These are phyloP conservation scores for Tubosaeta brunneosetosa DNA, from an alignment of 768 basidiomycete species.

Conservation along the genomic window DNA sequence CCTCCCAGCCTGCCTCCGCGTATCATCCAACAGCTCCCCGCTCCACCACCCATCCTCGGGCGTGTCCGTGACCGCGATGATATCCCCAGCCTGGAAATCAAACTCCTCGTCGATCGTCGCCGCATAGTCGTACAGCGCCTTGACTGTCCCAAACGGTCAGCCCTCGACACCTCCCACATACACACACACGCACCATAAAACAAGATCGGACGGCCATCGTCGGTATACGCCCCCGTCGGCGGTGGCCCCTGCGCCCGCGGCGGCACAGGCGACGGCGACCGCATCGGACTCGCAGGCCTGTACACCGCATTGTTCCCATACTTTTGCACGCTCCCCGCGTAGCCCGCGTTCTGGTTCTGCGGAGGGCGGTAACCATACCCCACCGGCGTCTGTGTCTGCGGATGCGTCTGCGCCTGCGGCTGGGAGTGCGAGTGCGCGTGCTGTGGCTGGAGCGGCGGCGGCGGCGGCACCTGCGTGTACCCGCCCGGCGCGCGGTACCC, in stretches of 20 bases:
- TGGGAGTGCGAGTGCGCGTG: neutral
- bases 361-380: slow-evolving; percentile 2
- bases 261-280: slow-evolving; percentile 48
- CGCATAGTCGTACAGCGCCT: slow-evolving; percentile 83
- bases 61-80: slow-evolving; percentile 91
- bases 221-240: slow-evolving; percentile 75
- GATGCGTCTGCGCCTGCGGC: neutral
- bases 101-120: slow-evolving; percentile 91
- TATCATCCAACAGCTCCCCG: slow-evolving; percentile 79
- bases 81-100: slow-evolving; percentile 91
- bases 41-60: slow-evolving; percentile 99
- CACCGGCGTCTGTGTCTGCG: neutral
- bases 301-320: slow-evolving; percentile 31
- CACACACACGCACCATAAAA: slow-evolving; percentile 71
- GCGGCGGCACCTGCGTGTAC: slow-evolving; percentile 17
- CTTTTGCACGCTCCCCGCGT: slow-evolving; percentile 26
- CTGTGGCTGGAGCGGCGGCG: neutral
- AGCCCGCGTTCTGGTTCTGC: slow-evolving; percentile 18
- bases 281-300: slow-evolving; percentile 41
- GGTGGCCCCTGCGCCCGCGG: slow-evolving; percentile 34
- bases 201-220: slow-evolving; percentile 75
- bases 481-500: slow-evolving; percentile 10
- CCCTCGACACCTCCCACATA: neutral
- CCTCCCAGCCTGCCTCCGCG: slow-evolving; percentile 61
- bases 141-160: slow-evolving; percentile 45